Conservation (phyloP, 768 basidiomycete species). For the Kwoniella mangroviensis region DNA sequence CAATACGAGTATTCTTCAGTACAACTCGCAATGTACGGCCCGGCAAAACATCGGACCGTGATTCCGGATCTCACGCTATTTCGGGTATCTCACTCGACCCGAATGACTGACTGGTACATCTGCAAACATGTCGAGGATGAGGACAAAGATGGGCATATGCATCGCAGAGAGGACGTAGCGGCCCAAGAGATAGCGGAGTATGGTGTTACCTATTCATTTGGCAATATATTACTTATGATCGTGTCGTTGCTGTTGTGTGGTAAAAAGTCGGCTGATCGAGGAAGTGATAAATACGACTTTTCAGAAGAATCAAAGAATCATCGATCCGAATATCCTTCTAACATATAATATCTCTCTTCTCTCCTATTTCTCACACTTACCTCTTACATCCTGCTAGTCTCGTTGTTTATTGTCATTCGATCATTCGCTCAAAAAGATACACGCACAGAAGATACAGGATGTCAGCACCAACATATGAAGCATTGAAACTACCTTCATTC, state of each 20-base stretch:
- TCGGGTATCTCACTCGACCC: not conserved
- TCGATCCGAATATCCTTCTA: not conserved
- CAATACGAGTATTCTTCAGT: not conserved
- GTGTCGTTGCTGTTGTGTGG: too few relatives aligned
- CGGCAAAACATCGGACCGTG: not conserved
- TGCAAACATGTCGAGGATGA: too few relatives aligned
- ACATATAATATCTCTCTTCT: not conserved
- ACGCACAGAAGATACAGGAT: not conserved
- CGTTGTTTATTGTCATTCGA: too few relatives aligned
- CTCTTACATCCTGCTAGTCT: not conserved
- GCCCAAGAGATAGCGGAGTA: too few relatives aligned
- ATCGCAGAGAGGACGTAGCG: too few relatives aligned
- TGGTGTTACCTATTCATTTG: too few relatives aligned
- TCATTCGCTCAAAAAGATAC: not conserved
- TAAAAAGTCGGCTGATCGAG: too few relatives aligned
- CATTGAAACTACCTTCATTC: constrained; percentile 51
- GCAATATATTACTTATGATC: too few relatives aligned
- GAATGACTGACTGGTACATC: not conserved
- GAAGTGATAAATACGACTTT: too few relatives aligned
- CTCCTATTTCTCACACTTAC: not conserved
- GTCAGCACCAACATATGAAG: constrained; percentile 45
- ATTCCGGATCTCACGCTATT: not conserved
- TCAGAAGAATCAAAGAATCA: not conserved
- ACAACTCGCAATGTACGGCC: not conserved
- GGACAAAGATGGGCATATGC: too few relatives aligned